Base-by-base conservation (phyloP, 345 rosid genomes). In the Excoecaria agallocha region DNA sequence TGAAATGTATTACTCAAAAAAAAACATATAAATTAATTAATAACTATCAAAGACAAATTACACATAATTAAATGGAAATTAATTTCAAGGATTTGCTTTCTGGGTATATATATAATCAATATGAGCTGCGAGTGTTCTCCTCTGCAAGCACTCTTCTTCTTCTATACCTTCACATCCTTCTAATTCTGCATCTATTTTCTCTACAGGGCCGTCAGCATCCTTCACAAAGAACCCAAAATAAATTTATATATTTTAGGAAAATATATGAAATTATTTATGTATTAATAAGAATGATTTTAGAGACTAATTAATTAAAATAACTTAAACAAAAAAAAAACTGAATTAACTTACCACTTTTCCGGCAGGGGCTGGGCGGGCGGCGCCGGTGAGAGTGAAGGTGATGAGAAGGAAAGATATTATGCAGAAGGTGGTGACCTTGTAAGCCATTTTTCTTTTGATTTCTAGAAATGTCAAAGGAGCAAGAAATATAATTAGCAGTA, bases 71-170 rank as follows among this genome's bases (percentile, higher is more conserved):
- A 12, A 52, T 15, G 22, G 0, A 20, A 70, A 19, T 1, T 30
- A 0, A 9, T 19, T 19, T 76, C 74, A 76, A 5, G 73, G 69
- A 16, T 69, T 22, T 2, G 13, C 15, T 50, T 69, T 76, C 73
- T 76, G 73, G 52, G 78, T 76, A 45, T 76, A 76, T 7, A 76
- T 61, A 61, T 76, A 68, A 69, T 76, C 78, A 24, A 25, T 38
- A 15, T 69, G 78, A 49, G 78, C 78, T 49, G 67, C 30, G 24
- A 76, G 78, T 60, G 78, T 68, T 69, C 78, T 69, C 25, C 78
- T 69, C 62, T 49, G 41, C 69, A 76, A 69, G 25, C 78, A 76
- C 66, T 74, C 77, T 0, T 74, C 77, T 66, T 74, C 77, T 3
- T 38, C 71, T 12, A 74, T 45, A 17, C 66, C 71, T 10, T 25